Conservation (phyloP, 1,284 basidiomycete species). For the Trametes hirsuta region DNA sequence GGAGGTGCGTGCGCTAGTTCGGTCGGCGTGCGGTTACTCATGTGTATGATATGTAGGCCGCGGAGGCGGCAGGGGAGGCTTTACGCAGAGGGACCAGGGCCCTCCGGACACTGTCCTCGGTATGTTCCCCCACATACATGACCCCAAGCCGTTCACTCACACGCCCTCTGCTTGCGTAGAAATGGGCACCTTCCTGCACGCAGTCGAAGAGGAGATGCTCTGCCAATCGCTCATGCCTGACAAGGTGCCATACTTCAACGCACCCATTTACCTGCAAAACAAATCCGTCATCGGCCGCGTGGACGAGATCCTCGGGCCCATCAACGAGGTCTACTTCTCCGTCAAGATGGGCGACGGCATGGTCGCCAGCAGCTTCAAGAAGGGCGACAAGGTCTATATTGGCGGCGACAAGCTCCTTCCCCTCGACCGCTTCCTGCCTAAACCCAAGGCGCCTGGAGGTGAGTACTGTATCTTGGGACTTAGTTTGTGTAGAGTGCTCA, state of each 20-base stretch:
- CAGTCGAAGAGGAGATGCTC: conserved; percentile 98
- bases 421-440: conserved; percentile 96
- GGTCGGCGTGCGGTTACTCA: not conserved
- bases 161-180: conserved; percentile 46
- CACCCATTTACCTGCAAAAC: conserved; percentile 98
- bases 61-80: conserved; percentile 42
- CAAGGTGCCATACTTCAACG: conserved; percentile 99
- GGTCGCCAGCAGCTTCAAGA: conserved; percentile 94
- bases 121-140: conserved; percentile 35
- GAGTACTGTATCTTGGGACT: conserved; percentile 32
- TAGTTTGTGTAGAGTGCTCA: conserved; percentile 44
- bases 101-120: conserved; percentile 87
- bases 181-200: conserved; percentile 89
- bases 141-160: not conserved
- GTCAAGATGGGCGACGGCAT: conserved; percentile 98
- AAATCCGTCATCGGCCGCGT: conserved; percentile 96
- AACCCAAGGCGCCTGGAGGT: conserved; percentile 87
- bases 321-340: conserved; percentile 99
- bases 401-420: conserved; percentile 95
- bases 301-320: conserved; percentile 95
- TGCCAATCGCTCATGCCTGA: conserved; percentile 85
- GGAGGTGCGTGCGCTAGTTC: conserved; percentile 16
- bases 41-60: conserved; percentile 19
- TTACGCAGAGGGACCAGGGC: conserved; percentile 73
- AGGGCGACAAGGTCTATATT: conserved; percentile 98